These are phyloP conservation scores for Boletellus ananas DNA, from an alignment of 768 basidiomycete genomes.

Conservation along the genomic window DNA sequence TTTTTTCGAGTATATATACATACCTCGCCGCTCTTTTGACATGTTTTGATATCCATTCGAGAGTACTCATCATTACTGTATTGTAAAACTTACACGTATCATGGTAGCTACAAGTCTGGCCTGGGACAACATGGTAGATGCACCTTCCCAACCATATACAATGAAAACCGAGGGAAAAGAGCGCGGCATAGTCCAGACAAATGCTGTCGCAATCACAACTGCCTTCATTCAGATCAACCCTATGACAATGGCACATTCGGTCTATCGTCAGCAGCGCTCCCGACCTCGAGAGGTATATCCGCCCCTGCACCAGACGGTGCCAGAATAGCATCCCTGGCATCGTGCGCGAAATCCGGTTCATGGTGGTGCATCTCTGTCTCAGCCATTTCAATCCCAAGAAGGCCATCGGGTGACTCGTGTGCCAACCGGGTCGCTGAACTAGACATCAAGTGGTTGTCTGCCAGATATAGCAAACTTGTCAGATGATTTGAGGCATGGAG, in stretches of 20 bases:
- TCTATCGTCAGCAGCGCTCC: constrained; percentile 1
- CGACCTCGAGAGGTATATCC: background rate
- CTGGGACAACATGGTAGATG: background rate
- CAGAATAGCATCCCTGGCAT: constrained; percentile 1
- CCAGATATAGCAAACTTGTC: constrained; percentile 6
- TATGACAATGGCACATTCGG: background rate
- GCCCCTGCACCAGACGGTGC: background rate
- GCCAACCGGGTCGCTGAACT: background rate
- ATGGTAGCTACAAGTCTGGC: constrained; percentile 14
- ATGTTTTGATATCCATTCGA: constrained; percentile 11
- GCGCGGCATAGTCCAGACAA: background rate
- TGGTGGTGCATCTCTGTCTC: constrained; percentile 3
- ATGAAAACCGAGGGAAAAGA: background rate
- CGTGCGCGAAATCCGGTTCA: background rate
- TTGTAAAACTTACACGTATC: constrained; percentile 21
- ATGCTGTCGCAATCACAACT: background rate
- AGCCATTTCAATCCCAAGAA: background rate
- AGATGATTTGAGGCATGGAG: background rate
- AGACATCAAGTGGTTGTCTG: constrained; percentile 41
- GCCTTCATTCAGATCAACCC: background rate
- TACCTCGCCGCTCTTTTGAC: constrained; percentile 9
- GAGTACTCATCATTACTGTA: constrained; percentile 28
- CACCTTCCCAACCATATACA: background rate
- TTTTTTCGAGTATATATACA: constrained; percentile 13
- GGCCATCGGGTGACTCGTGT: constrained; percentile 2